Base-by-base conservation (phyloP, 192 early-diverging fungal species). In the Umbelopsis vinacea region DNA sequence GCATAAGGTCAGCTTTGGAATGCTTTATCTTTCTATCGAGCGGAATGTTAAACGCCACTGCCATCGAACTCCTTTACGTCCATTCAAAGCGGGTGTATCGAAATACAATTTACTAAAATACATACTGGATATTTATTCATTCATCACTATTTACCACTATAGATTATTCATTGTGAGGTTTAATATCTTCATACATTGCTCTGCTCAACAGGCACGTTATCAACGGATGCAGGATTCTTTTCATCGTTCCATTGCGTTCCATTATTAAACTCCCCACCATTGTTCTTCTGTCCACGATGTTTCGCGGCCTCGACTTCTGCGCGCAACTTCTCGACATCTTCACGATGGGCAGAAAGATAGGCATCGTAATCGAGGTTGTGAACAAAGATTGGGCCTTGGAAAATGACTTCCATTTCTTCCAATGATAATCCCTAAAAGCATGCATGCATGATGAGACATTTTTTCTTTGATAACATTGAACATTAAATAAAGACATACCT, bases 401-500 rank as follows among this genome's bases (percentile, higher is more conserved):
- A 72, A 47, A 72, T 24, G 23, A 72, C 71, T 50, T 72, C 71
- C 71, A 72, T 72, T 50, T 72, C 71, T 66, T 72, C 71, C n/a
- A 72, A 54, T 23, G 71, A 72, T n/a, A 72, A 57, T 66, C 71
- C 71, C 71, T 43, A 10, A 3, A 46, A 23, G 15, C 6, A 37
- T 5, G 22, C 6, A 37, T 5, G 22, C 26, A 52, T 63, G 57
- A 15, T 63, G 33, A 63, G 57, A 17, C 29, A 33, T 1, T 2
- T 7, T 37, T 11, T 12, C 33, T 19, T 22, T 14, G 29, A 35
- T 11, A 0, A 0, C 33, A 8, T 19, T 19, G 33, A 14, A 29
- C 29, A 29, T 43, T 6, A 37, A 37, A 19, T 17, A 6, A 4
- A 37, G 19, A 17, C 57, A 37, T 63, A 63, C 57, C 57, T 63